Base-by-base conservation (phyloP, 441 rosid genomes). In the Erodium texanum region DNA sequence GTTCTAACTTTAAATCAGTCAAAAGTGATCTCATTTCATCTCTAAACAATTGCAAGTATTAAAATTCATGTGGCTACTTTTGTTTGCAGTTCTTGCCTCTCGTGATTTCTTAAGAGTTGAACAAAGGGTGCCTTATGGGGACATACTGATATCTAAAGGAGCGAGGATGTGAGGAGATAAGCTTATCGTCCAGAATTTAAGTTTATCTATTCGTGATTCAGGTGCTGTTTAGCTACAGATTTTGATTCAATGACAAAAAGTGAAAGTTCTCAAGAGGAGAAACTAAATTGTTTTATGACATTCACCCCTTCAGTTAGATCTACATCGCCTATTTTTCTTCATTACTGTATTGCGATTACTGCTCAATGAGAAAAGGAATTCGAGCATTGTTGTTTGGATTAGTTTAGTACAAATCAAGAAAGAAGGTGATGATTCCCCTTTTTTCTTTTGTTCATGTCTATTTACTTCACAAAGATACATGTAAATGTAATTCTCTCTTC, bases 121-220 rank as follows among this genome's bases (percentile, higher is more conserved):
- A 48, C 97, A 90, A 48, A 70, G 69, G 48, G 67, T 66, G 48
- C 87, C 98, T 68, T 90, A 82, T 36, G 91, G 92, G 2, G 97
- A 92, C 62, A 83, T 90, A 72, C 78, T 82, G 75, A 79, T 92
- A 72, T 84, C 88, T 27, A 82, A 78, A 79, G 96, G 98, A 78
- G 66, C 83, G 58, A 89, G 78, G 68, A 83, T 85, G 86, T 87
- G 52, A 68, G 38, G 43, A 70, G 79, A 73, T 74, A 27, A 27
- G 29, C 29, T 27, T 27, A 4, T 27, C 29, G 4, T 27, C 29
- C 1, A 1, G 29, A 27, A 27, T 27, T 1, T 27, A 27, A 27
- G 29, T 50, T 50, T 50, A 50, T 50, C 20, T 50, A 50, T 50
- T 15, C 58, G 14, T 7, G 10, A 38, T 38, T 38, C 45, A 0